phyloP scores from a whole-genome alignment of 768 basidiomycete species.

The Trametes cingulata region DNA sequence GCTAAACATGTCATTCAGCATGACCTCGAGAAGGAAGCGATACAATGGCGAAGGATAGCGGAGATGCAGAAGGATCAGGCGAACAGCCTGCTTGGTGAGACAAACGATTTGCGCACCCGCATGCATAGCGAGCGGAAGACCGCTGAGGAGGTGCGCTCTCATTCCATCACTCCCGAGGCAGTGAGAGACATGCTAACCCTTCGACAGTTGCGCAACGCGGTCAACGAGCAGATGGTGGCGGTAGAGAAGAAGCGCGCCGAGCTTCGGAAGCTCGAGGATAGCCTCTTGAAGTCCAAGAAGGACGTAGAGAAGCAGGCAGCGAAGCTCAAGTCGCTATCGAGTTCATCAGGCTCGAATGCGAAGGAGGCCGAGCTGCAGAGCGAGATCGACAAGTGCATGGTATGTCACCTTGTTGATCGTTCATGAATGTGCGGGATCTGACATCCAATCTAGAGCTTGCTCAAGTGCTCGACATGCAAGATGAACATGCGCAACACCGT shows the following conservation, averaged over 20 bases:
- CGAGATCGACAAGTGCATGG: slow-evolving; percentile 62
- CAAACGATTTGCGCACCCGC: slow-evolving; percentile 35
- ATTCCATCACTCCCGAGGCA: neutral
- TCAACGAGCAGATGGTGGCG: slow-evolving; percentile 37
- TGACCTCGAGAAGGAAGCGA: slow-evolving; percentile 49
- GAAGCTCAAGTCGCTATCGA: slow-evolving; percentile 45
- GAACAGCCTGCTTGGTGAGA: slow-evolving; percentile 34
- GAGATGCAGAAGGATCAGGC: slow-evolving; percentile 32
- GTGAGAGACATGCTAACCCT: neutral
- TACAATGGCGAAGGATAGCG: slow-evolving; percentile 33
- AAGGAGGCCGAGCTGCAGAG: slow-evolving; percentile 43
- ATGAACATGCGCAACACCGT: slow-evolving; percentile 75
- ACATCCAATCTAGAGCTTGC: slow-evolving; percentile 55
- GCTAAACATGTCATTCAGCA: slow-evolving; percentile 30
- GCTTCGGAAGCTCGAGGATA: slow-evolving; percentile 49
- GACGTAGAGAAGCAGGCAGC: slow-evolving; percentile 51
- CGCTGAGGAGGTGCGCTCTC: slow-evolving; percentile 40
- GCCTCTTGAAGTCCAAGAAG: slow-evolving; percentile 45
- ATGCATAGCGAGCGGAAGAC: slow-evolving; percentile 41
- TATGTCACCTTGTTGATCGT: slow-evolving; percentile 24
- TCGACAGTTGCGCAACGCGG: slow-evolving; percentile 5
- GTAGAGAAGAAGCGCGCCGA: slow-evolving; percentile 38
- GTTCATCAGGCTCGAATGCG: slow-evolving; percentile 23
- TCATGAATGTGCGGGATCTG: neutral
- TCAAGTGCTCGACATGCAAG: slow-evolving; percentile 89